Evolutionary conservation across 495 filamentous ascomycete species (phyloP).

Genomic region (Evernia prunastri): DNA sequence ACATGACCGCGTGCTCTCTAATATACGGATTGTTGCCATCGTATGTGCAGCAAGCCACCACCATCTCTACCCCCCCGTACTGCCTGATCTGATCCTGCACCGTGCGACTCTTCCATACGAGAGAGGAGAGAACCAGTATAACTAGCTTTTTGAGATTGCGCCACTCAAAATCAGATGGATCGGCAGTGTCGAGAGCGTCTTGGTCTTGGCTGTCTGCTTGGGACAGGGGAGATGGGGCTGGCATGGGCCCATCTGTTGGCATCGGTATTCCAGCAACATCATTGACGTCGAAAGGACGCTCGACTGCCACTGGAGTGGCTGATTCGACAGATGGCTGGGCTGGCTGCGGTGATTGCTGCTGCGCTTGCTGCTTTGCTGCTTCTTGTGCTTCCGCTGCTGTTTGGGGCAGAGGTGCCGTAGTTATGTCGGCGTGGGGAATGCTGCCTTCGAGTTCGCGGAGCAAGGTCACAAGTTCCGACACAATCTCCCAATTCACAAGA

Average conservation of each 20-base stretch:
- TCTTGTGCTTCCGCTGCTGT: slow-evolving; percentile 28
- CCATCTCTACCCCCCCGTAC: slow-evolving; percentile 71
- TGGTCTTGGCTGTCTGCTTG: slow-evolving; percentile 39
- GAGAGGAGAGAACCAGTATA: slow-evolving; percentile 74
- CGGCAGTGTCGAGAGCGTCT: slow-evolving; percentile 43
- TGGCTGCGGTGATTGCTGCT: slow-evolving; percentile 19
- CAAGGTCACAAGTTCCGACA: slow-evolving; percentile 74
- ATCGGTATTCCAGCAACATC: slow-evolving; percentile 31
- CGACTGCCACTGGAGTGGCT: slow-evolving; percentile 45
- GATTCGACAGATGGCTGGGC: slow-evolving; percentile 3
- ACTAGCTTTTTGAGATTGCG: slow-evolving; percentile 87
- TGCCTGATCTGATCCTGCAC: slow-evolving; percentile 82
- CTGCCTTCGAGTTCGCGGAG: slow-evolving; percentile 80
- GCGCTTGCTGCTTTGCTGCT: slow-evolving; percentile 27
- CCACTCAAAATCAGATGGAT: slow-evolving; percentile 78
- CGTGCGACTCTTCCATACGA: slow-evolving; percentile 69
- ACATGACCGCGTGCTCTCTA: slow-evolving; percentile 85
- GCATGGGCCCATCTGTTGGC: slow-evolving; percentile 23
- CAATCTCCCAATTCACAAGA: slow-evolving; percentile 81
- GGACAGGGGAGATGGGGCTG: slow-evolving; percentile 28
- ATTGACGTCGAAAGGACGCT: slow-evolving; percentile 47
- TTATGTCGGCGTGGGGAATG: slow-evolving; percentile 65
- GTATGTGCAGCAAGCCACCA: slow-evolving; percentile 80
- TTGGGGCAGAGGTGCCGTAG: slow-evolving; percentile 22
- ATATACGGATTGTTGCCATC: slow-evolving; percentile 88